These are phyloP conservation scores for Musa beccarii DNA, from an alignment of 176 grass and related monocot species.

Conservation along the genomic window DNA sequence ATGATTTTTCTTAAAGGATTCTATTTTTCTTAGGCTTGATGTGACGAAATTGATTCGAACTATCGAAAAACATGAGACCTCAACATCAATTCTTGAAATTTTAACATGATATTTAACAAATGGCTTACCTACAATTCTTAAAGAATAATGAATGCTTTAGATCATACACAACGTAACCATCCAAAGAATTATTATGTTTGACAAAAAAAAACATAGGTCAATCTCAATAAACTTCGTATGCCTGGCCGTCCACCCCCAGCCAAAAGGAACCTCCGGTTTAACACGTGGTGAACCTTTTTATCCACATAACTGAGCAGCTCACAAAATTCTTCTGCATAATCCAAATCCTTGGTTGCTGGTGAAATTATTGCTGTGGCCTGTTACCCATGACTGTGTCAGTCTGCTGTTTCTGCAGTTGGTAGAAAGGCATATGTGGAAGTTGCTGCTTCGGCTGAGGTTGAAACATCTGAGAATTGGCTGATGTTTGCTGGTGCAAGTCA, in stretches of 20 bases:
- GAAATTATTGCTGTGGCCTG: slow-evolving; percentile 28
- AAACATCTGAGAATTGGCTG: slow-evolving; percentile 45
- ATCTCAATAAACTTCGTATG: background rate
- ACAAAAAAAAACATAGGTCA: background rate
- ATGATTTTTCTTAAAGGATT: too few species aligned
- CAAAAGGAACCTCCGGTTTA: too few species aligned
- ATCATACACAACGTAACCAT: background rate
- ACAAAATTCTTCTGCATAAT: background rate
- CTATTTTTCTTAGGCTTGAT: too few species aligned
- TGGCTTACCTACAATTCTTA: too few species aligned
- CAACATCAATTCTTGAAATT: too few species aligned
- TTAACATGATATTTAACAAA: too few species aligned
- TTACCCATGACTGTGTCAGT: slow-evolving; percentile 31
- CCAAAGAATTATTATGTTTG: background rate
- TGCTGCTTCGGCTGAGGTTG: slow-evolving; percentile 55
- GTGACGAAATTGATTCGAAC: too few species aligned
- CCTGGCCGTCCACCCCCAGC: too few species aligned
- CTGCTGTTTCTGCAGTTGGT: slow-evolving; percentile 61
- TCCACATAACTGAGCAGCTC: background rate
- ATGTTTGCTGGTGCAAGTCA: slow-evolving; percentile 44
- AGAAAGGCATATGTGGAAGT: slow-evolving; percentile 52
- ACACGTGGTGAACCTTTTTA: too few species aligned
- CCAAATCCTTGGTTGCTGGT: background rate
- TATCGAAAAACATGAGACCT: too few species aligned
- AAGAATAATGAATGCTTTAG: background rate